phyloP scores from a whole-genome alignment of 768 basidiomycete genomes.

The Wakefieldia striispora region DNA sequence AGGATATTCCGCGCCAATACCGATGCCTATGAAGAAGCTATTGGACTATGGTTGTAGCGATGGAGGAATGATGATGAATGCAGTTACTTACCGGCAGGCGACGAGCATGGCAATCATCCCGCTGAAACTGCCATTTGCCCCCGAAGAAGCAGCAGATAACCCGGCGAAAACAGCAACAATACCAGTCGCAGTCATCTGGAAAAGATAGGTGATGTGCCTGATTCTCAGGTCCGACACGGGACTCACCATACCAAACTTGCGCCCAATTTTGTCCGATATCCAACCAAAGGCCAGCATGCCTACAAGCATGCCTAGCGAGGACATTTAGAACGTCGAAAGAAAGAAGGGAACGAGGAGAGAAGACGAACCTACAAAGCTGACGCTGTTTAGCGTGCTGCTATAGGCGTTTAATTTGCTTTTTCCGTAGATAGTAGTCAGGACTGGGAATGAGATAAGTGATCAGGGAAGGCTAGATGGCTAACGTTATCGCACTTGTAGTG shows the following conservation, averaged over 20 bases:
- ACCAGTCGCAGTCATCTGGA: conserved; percentile 73
- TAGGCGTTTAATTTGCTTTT: conserved; percentile 50
- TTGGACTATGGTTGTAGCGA: background rate
- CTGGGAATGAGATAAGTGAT: conserved; percentile 33
- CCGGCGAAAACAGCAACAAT: conserved; percentile 85
- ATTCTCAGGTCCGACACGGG: background rate
- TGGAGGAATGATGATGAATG: background rate
- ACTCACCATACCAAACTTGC: conserved; percentile 83
- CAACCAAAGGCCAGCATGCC: conserved; percentile 85
- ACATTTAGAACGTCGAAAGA: conserved; percentile 60
- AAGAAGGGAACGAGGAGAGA: conserved; percentile 63
- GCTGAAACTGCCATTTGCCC: conserved; percentile 65
- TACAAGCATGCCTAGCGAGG: conserved; percentile 76
- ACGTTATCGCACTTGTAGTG: conserved; percentile 53
- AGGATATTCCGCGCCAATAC: conserved; percentile 87
- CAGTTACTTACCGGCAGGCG: conserved; percentile 60
- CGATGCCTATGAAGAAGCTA: conserved; percentile 87
- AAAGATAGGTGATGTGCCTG: conserved; percentile 11
- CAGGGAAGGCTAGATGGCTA: background rate
- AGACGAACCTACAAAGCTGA: conserved; percentile 80
- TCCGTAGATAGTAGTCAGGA: conserved; percentile 72
- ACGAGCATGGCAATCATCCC: conserved; percentile 78
- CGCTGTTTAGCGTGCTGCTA: conserved; percentile 57
- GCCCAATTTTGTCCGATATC: conserved; percentile 81
- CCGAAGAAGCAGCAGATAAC: conserved; percentile 79